Base-by-base conservation (phyloP, 495 filamentous ascomycete species). In the Aspergillus baeticus region DNA sequence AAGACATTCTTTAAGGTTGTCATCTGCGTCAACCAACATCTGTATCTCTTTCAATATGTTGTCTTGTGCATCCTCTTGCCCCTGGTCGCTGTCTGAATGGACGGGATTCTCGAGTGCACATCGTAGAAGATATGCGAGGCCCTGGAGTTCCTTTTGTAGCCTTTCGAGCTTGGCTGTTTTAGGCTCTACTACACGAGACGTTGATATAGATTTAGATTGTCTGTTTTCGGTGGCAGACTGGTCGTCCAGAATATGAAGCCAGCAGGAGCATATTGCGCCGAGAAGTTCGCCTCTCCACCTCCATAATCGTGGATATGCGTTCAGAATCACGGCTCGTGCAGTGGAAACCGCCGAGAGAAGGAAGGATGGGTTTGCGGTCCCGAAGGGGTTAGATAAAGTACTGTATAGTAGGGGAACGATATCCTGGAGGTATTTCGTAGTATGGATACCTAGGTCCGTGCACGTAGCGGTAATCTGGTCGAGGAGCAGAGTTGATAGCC, bases 361-460 rank as follows among this genome's bases (percentile, higher is more conserved):
- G 0, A 89, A 69, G 2, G 76, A 68, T 0, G 81, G 78, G 45
- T 82, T 69, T 3, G 81, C 77, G 0, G 78, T 77, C 2, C 80
- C 84, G 59, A 96, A 90, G 1, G 91, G 89, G 48, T 88, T 85
- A 0, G 78, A 69, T 17, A 97, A 70, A 8, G 87, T 83, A 35
- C 69, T 70, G 11, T 82, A 83, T 5, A 95, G 63, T 36, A 92
- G 69, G 0, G 89, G 87, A 5, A 95, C 67, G 17, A 93, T 61
- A 37, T 87, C 81, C 77, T 89, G 69, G 14, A 97, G 80, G 64
- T 96, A 87, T 61, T 89, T 89, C 7, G 86, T 86, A 2, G 83
- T 75, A 63, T 86, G 77, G 36, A 95, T 79, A 14, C 82, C 86
- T 63, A 96, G 77, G 22, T 79, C 79, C 0, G 70, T 55, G 10